Evolutionary conservation across 495 filamentous ascomycete species (phyloP).

Genomic region (Hyaloscypha hepaticicola): DNA sequence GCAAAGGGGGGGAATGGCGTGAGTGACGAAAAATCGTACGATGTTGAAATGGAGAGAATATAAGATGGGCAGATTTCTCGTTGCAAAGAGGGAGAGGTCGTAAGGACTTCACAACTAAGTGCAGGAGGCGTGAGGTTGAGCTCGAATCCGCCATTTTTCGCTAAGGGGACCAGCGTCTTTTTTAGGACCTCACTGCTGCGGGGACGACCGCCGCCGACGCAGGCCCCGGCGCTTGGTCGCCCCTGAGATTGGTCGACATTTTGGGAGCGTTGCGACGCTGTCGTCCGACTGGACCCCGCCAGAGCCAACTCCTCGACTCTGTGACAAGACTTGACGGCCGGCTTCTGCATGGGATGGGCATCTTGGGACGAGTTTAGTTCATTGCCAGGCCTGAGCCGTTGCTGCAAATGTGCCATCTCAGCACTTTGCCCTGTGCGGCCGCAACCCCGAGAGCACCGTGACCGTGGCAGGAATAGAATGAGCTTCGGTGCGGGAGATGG

Average conservation of each 20-base stretch:
- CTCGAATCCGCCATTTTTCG: neutral
- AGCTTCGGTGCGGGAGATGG: no score
- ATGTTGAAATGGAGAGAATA: neutral
- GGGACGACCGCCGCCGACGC: conserved; percentile 12
- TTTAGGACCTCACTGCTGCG: neutral
- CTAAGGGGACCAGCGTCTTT: neutral
- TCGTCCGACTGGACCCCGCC: neutral
- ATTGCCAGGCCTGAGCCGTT: neutral
- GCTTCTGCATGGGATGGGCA: neutral
- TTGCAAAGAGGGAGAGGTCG: neutral
- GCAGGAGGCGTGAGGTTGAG: neutral
- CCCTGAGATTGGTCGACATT: conserved; percentile 20
- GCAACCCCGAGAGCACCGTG: no score
- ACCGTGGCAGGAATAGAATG: neutral
- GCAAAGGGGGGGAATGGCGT: neutral
- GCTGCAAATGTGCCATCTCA: neutral
- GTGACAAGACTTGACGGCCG: no score
- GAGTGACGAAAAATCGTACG: neutral
- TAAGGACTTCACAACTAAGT: neutral
- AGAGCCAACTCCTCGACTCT: no score
- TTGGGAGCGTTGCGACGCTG: neutral
- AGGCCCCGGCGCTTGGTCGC: conserved; percentile 22
- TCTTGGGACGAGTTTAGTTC: neutral
- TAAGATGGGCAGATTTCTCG: conserved; percentile 9
- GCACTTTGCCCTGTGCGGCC: no score